Percentiles rank a stretch among this genome's conserved stretches.
These are phyloP conservation scores for Zelopaecilomyces penicillatus DNA, from an alignment of 2,329 filamentous ascomycete species.

Conservation along the genomic window DNA sequence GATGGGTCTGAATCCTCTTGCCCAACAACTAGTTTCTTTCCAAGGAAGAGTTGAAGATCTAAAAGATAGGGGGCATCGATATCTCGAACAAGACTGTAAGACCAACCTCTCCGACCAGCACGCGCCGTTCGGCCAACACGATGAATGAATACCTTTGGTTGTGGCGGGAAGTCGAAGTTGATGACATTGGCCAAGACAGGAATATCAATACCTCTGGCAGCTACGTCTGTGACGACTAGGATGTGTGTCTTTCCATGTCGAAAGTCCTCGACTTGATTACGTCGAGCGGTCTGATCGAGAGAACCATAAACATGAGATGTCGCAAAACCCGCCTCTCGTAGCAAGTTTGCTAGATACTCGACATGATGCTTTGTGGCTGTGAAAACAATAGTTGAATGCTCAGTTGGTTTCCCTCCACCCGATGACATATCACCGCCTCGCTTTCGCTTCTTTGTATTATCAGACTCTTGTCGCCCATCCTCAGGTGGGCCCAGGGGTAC, in stretches of 20 bases:
- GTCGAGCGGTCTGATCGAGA: slow-evolving; percentile 85
- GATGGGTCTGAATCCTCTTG: slow-evolving; percentile 55
- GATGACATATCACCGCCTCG: slow-evolving; percentile 40
- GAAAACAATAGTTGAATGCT: slow-evolving; percentile 92
- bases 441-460: slow-evolving; percentile 63
- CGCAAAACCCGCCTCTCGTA: slow-evolving; percentile 74
- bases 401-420: slow-evolving; percentile 58
- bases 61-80: slow-evolving; percentile 85
- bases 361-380: slow-evolving; percentile 95
- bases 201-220: slow-evolving; percentile 95
- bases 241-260: slow-evolving; percentile 78
- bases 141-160: slow-evolving; percentile 95
- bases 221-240: slow-evolving; percentile 91
- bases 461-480: slow-evolving; percentile 37
- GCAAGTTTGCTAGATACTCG: slow-evolving; percentile 77
- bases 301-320: slow-evolving; percentile 94
- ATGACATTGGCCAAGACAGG: slow-evolving; percentile 93
- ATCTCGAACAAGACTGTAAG: slow-evolving; percentile 84
- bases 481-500: slow-evolving; percentile 64
- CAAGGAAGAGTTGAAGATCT: slow-evolving; percentile 89
- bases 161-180: slow-evolving; percentile 96
- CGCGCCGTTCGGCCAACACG: slow-evolving; percentile 91
- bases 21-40: slow-evolving; percentile 72
- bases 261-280: slow-evolving; percentile 87
- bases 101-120: slow-evolving; percentile 88